Evolutionary conservation across 2,329 filamentous ascomycete genomes (phyloP).

Genomic region (Epichloe brachyelytri): DNA sequence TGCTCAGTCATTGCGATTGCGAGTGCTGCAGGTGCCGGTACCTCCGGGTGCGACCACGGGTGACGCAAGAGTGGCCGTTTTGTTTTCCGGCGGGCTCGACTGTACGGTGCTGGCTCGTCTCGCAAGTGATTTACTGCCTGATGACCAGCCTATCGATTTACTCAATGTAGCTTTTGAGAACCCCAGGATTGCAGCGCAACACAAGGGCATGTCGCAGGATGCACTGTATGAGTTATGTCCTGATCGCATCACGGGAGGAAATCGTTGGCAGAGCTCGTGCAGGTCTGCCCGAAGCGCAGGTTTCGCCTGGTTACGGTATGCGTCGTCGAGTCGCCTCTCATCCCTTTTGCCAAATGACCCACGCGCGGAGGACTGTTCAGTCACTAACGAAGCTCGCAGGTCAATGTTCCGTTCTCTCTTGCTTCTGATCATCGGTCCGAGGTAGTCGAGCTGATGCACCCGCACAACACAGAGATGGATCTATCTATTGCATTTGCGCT

Average conservation of each 20-base stretch:
- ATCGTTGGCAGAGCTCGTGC: conserved; percentile 62
- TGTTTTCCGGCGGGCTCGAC: conserved; percentile 92
- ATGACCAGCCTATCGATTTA: conserved; percentile 62
- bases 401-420: conserved; percentile 73
- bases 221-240: conserved; percentile 70
- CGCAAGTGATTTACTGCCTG: conserved; percentile 61
- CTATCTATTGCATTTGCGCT: conserved; percentile 84
- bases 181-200: conserved; percentile 53
- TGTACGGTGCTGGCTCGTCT: conserved; percentile 79
- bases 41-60: conserved; percentile 28
- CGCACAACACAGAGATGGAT: conserved; percentile 98
- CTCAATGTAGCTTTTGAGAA: conserved; percentile 98
- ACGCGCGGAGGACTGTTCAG: too few relatives aligned
- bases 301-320: conserved; percentile 74
- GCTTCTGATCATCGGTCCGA: conserved; percentile 53
- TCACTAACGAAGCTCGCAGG: conserved; percentile 21
- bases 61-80: conserved; percentile 53
- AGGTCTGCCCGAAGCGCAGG: conserved; percentile 51
- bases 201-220: conserved; percentile 21
- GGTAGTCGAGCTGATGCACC: conserved; percentile 69
- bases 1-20: conserved; percentile 46
- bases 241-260: conserved; percentile 73
- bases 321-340: neutral
- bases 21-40: conserved; percentile 52
- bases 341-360: too few relatives aligned